These are phyloP conservation scores for Plasmodium ovale DNA, from an alignment of 169 alveolate species.

Conservation along the genomic window DNA sequence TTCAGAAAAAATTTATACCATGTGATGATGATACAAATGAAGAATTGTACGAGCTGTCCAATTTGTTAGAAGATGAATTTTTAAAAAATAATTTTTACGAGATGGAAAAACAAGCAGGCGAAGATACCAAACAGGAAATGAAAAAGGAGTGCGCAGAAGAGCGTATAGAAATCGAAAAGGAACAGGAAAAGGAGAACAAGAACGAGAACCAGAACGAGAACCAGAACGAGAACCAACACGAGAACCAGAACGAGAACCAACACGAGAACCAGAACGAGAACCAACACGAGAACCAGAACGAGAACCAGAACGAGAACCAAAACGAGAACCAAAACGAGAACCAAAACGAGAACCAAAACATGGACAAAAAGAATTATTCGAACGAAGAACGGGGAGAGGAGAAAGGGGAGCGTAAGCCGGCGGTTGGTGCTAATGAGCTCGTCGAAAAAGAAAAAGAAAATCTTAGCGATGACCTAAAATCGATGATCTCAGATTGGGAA, in stretches of 20 bases:
- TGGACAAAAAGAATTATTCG: not conserved
- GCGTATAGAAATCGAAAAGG: too few species aligned
- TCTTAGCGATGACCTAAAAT: not conserved
- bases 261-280: not conserved
- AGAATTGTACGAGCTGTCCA: constrained; percentile 3
- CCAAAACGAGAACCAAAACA: not conserved
- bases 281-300: not conserved
- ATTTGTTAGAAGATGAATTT: constrained; percentile 52
- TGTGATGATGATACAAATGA: not conserved
- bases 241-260: not conserved
- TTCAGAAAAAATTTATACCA: not conserved
- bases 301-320: too few species aligned
- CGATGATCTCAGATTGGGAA: not conserved
- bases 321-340: too few species aligned
- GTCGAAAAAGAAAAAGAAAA: not conserved
- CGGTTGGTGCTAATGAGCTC: too few species aligned
- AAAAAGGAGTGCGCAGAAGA: not conserved
- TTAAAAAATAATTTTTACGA: constrained; percentile 32
- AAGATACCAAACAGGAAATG: not conserved
- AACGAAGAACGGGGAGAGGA: too few species aligned
- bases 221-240: not conserved
- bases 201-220: not conserved
- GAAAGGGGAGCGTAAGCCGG: too few species aligned
- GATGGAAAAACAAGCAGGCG: not conserved
- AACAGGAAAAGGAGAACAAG: not conserved